Percentiles rank a stretch among this genome's conserved stretches.
phyloP scores from a whole-genome alignment of 2,329 filamentous ascomycete genomes.

The Aspergillus fumigatiaffinis region DNA sequence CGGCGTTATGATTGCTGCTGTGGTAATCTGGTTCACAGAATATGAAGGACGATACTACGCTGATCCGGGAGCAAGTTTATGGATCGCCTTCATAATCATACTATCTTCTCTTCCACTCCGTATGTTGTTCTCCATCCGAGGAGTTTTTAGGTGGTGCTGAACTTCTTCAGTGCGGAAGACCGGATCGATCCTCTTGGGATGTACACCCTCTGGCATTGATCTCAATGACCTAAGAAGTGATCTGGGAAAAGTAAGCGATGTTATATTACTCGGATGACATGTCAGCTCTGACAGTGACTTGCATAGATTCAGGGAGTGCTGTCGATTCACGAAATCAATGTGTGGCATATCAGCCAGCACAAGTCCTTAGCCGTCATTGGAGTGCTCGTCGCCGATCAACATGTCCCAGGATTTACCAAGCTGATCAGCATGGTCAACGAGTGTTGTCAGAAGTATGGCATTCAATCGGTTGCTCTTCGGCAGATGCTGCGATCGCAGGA shows the following conservation, averaged over 20 bases:
- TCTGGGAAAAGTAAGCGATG: conserved; percentile 54
- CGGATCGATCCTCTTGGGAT: conserved; percentile 65
- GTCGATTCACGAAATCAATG: conserved; percentile 67
- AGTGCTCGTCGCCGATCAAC: conserved; percentile 58
- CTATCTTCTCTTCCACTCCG: conserved; percentile 56
- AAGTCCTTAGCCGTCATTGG: conserved; percentile 69
- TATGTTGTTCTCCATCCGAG: conserved; percentile 8
- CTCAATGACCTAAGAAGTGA: conserved; percentile 64
- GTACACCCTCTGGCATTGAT: conserved; percentile 58
- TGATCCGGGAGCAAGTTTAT: conserved; percentile 65
- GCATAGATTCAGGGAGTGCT: conserved; percentile 60
- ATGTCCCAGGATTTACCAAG: conserved; percentile 56
- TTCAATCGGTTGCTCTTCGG: conserved; percentile 68
- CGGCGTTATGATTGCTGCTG: conserved; percentile 66
- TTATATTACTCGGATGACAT: conserved; percentile 9
- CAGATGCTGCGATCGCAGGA: conserved; percentile 46
- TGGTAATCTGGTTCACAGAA: conserved; percentile 64
- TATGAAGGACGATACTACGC: conserved; percentile 63
- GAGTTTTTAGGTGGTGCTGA: conserved; percentile 1
- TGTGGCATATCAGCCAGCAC: conserved; percentile 69
- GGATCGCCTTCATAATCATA: conserved; percentile 70
- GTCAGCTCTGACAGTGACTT: background rate
- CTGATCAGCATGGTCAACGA: conserved; percentile 61
- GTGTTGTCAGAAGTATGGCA: conserved; percentile 69
- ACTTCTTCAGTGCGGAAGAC: conserved; percentile 21